phyloP scores from a whole-genome alignment of 1,284 basidiomycete species.

The Ustilago xerochloae region DNA sequence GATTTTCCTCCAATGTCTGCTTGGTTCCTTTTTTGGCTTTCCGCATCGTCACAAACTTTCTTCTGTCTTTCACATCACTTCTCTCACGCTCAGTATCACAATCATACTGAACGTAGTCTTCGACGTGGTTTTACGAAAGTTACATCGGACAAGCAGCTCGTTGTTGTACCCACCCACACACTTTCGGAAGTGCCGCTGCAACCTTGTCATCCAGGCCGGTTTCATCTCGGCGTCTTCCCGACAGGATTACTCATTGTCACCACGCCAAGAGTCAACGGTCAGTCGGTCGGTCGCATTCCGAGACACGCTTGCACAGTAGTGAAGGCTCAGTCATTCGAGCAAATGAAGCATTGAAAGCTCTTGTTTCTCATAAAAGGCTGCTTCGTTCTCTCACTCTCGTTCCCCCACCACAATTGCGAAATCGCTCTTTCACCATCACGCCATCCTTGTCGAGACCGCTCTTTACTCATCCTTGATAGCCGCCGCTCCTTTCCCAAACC shows the following conservation, averaged over 20 bases:
- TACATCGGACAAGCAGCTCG: too few relatives aligned
- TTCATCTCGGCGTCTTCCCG: constrained; percentile 33
- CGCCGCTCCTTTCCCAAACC: not conserved
- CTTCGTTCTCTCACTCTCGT: not conserved
- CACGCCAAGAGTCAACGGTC: not conserved
- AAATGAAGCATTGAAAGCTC: not conserved
- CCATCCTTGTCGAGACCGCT: constrained; percentile 11
- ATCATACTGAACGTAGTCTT: too few relatives aligned
- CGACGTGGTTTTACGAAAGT: too few relatives aligned
- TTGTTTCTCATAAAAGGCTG: not conserved
- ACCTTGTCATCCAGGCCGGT: constrained; percentile 2
- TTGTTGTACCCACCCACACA: not conserved
- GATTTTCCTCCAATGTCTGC: not conserved
- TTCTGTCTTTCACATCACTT: not conserved
- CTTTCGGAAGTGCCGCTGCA: not conserved
- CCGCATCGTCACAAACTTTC: not conserved
- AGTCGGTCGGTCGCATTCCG: not conserved
- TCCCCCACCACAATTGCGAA: constrained; percentile 12
- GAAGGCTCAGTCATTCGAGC: not conserved
- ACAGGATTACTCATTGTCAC: not conserved
- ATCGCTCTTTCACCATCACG: constrained; percentile 2
- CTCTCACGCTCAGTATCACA: not conserved
- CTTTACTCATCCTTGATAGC: too few relatives aligned
- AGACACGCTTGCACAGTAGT: not conserved
- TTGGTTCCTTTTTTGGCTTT: not conserved